These are phyloP conservation scores for Rhizoctonia solani DNA, from an alignment of 1,284 basidiomycete species.

Conservation along the genomic window DNA sequence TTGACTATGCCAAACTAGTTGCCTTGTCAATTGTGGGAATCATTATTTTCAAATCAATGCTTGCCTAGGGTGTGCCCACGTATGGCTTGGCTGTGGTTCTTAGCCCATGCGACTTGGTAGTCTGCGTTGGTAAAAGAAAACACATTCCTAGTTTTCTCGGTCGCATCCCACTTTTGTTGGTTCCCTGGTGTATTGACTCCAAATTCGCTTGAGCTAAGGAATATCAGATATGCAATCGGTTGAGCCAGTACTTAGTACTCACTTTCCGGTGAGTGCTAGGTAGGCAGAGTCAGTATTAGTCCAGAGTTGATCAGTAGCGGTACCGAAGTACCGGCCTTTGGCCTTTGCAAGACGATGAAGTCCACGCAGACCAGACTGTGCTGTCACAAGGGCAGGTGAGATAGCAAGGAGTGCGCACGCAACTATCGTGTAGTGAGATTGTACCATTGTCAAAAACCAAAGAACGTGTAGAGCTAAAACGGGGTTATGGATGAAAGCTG, in stretches of 20 bases:
- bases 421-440: not conserved
- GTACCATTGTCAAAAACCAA: not conserved
- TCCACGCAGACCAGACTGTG: slow-evolving; percentile 23
- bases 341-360: slow-evolving; percentile 36
- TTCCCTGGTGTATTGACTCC: slow-evolving; percentile 51
- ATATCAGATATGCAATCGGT: slow-evolving; percentile 17
- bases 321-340: slow-evolving; percentile 39
- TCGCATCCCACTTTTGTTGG: slow-evolving; percentile 34
- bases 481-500: too few relatives aligned
- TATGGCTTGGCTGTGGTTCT: slow-evolving; percentile 25
- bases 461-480: too few relatives aligned
- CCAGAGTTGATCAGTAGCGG: slow-evolving; percentile 36
- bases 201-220: slow-evolving; percentile 49
- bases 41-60: not conserved
- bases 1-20: slow-evolving; percentile 41
- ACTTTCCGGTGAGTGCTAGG: slow-evolving; percentile 35
- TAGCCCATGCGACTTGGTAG: slow-evolving; percentile 34
- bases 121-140: slow-evolving; percentile 50
- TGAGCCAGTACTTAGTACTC: not conserved
- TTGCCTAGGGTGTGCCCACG: slow-evolving; percentile 36
- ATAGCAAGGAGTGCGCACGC: not conserved
- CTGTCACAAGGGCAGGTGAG: not conserved
- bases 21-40: slow-evolving; percentile 40
- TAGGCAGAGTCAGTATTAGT: slow-evolving; percentile 36
- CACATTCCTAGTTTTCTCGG: slow-evolving; percentile 23